These are phyloP conservation scores for Rhododendron vialii DNA, from an alignment of 148 eudicot species.

Conservation along the genomic window DNA sequence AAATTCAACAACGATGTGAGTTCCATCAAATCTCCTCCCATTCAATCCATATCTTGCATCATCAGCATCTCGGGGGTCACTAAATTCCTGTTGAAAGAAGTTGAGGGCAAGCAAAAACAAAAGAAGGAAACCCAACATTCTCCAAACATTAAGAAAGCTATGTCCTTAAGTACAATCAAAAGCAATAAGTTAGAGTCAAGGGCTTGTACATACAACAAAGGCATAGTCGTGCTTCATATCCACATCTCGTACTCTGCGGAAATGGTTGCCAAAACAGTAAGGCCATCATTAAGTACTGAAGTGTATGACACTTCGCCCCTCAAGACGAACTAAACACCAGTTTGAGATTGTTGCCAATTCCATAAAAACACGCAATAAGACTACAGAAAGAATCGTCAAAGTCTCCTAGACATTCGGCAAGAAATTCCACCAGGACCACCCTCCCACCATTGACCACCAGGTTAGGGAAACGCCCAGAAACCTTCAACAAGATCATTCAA, in stretches of 20 bases:
- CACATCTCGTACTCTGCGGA: conserved; percentile 99
- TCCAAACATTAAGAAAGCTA: background rate
- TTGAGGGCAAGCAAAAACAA: conserved; percentile 13
- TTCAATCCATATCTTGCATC: conserved; percentile 78
- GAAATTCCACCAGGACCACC: conserved; percentile 94
- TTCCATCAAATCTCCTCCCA: conserved; percentile 80
- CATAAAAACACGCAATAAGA: conserved; percentile 90
- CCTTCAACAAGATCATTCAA: conserved; percentile 96
- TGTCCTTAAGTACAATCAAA: conserved; percentile 7
- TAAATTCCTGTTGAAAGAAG: conserved; percentile 57
- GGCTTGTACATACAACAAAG: conserved; percentile 75
- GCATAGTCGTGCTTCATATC: conserved; percentile 99
- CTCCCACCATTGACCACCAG: conserved; percentile 93
- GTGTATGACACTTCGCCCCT: conserved; percentile 74
- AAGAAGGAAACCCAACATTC: conserved; percentile 17
- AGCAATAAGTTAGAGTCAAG: conserved; percentile 8
- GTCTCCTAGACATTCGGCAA: conserved; percentile 85
- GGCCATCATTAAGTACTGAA: conserved; percentile 92
- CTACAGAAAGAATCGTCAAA: conserved; percentile 92
- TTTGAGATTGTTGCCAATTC: conserved; percentile 92
- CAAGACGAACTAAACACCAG: conserved; percentile 98
- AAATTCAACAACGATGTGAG: conserved; percentile 73
- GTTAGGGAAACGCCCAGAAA: conserved; percentile 94
- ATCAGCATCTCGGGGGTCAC: conserved; percentile 95
- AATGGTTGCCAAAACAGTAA: conserved; percentile 98